phyloP scores from a whole-genome alignment of 768 basidiomycete genomes.

The Clavaria fumosa region DNA sequence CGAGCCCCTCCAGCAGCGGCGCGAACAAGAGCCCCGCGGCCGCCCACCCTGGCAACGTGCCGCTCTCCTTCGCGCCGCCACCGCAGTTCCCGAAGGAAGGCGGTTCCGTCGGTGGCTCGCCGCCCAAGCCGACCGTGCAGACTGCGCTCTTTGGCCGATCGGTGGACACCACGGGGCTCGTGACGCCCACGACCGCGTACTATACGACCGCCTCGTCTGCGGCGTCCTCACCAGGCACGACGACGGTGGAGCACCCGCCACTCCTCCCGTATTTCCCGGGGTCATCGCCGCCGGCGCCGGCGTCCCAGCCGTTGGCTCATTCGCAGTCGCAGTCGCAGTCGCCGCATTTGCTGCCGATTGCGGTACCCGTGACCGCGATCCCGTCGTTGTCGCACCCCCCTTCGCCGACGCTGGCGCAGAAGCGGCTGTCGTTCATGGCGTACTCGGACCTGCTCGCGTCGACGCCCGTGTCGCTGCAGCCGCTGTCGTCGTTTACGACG shows the following conservation, averaged over 20 bases:
- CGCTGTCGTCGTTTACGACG: slow-evolving; percentile 60
- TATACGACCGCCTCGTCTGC: slow-evolving; percentile 26
- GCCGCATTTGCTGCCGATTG: slow-evolving; percentile 14
- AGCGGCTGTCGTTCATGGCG: slow-evolving; percentile 79
- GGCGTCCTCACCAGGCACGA: slow-evolving; percentile 8
- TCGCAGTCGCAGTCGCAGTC: slow-evolving; percentile 9
- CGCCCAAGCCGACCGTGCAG: slow-evolving; percentile 5
- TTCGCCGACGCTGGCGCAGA: slow-evolving; percentile 32
- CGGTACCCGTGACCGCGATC: slow-evolving; percentile 10
- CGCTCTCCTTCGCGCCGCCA: no score
- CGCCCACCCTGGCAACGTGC: slow-evolving; percentile 19
- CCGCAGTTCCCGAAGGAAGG: slow-evolving; percentile 4
- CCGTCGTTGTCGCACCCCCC: slow-evolving; percentile 20
- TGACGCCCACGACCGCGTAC: slow-evolving; percentile 14
- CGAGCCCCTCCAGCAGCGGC: slow-evolving; percentile 36
- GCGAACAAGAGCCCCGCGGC: slow-evolving; percentile 29
- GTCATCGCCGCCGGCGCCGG: slow-evolving; percentile 10
- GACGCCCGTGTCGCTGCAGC: slow-evolving; percentile 54
- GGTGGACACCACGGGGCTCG: no score
- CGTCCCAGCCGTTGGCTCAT: slow-evolving; percentile 7
- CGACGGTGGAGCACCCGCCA: slow-evolving; percentile 13
- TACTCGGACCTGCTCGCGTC: slow-evolving; percentile 75
- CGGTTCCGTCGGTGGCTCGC: neutral
- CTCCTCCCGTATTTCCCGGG: slow-evolving; percentile 12
- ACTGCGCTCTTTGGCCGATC: slow-evolving; percentile 5